phyloP scores from a whole-genome alignment of 139 green algal species.

The Chlorella sorokiniana region DNA sequence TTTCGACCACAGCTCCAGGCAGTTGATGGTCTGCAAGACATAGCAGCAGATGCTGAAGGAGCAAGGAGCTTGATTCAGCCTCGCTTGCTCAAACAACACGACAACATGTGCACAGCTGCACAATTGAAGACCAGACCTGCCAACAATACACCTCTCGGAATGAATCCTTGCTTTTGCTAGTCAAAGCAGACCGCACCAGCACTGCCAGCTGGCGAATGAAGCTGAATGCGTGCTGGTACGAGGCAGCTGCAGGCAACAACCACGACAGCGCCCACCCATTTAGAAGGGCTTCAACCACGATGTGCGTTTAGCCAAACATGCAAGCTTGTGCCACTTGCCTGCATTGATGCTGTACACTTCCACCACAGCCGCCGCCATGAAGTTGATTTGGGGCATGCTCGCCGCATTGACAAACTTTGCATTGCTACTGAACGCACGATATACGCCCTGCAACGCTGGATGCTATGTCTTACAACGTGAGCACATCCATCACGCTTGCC shows the following conservation, averaged over 20 bases:
- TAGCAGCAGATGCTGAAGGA: conserved; percentile 11
- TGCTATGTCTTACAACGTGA: too few species aligned
- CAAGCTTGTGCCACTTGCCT: not conserved
- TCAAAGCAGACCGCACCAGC: conserved; percentile 82
- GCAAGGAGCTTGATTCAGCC: not conserved
- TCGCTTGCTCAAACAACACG: not conserved
- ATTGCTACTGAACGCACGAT: conserved; percentile 77
- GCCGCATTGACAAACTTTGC: conserved; percentile 89
- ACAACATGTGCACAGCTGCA: not conserved
- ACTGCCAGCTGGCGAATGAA: conserved; percentile 87
- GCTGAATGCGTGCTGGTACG: conserved; percentile 83
- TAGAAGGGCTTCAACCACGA: too few species aligned
- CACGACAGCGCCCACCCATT: not conserved
- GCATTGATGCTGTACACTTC: conserved; percentile 84
- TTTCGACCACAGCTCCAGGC: conserved; percentile 89
- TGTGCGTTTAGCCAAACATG: not conserved
- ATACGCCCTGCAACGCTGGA: conserved; percentile 76
- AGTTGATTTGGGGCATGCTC: conserved; percentile 76
- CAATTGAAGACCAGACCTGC: conserved; percentile 54
- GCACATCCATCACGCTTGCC: too few species aligned
- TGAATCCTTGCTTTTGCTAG: conserved; percentile 81
- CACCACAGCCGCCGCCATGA: conserved; percentile 86
- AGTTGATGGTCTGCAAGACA: conserved; percentile 74
- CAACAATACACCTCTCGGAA: conserved; percentile 90
- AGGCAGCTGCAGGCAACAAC: conserved; percentile 24